Base-by-base conservation (phyloP, 176 grass and related monocot species). In the Oryza brachyantha region DNA sequence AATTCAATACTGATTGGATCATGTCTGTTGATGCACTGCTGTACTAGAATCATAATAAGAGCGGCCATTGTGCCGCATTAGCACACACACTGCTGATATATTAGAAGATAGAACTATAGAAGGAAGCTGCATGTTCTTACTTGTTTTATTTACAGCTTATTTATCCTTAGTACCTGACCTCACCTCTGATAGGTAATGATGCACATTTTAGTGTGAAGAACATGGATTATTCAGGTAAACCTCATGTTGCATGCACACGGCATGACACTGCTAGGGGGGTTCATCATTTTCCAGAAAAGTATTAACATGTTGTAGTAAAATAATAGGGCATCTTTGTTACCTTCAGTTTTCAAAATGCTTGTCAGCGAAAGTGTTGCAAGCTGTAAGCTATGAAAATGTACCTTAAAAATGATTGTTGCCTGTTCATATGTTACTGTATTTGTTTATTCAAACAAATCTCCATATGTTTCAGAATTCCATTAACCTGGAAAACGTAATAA, bases 21-120 rank as follows among this genome's bases (percentile, higher is more conserved):
- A 9, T 71, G 41, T 16, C 26, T 50, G 16, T 46, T 29, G 41
- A 28, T 71, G 29, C 46, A 6, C 69, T 21, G 27, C 8, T 52
- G 8, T 46, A 27, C 7, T 39, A 31, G 8, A 21, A 54, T 54
- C n/a, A 26, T 54, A 21, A 34, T 29, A 13, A 40, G 32, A 40
- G n/a, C 50, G 28, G 38, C 39, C 13, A 11, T 48, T 22, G 52
- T 35, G 12, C 55, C 11, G 37, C 13, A 45, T 12, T 63, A 52
- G 41, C 39, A 64, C 28, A 8, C 8, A 38, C 25, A 8, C 0
- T 11, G 68, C 13, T 70, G 3, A 74, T 46, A 38, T 5, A 27
- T 65, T 74, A 66, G 12, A 63, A 41, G 42, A 71, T 46, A 5
- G n/a, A n/a, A n/a, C n/a, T n/a, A n/a, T n/a, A n/a, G 40, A 81